phyloP scores from a whole-genome alignment of 225 moss, liverwort and hornwort species.

The Climacium dendroides region DNA sequence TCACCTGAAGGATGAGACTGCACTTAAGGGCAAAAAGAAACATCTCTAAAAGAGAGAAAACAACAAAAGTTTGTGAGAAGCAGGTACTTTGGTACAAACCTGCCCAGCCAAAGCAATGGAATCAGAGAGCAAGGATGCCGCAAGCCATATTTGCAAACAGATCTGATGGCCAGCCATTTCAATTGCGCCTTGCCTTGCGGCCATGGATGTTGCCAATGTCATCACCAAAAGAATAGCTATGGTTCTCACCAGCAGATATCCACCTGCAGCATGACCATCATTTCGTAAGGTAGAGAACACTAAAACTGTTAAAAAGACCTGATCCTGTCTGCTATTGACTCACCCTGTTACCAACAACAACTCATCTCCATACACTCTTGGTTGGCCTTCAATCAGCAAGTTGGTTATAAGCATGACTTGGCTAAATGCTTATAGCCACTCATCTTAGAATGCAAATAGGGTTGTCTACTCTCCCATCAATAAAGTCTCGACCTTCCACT shows the following conservation, averaged over 20 bases:
- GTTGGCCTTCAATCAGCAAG: not conserved
- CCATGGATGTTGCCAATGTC: slow-evolving; percentile 96
- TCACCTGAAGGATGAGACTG: not conserved
- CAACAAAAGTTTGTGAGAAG: not conserved
- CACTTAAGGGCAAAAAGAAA: not conserved
- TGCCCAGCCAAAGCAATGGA: slow-evolving; percentile 93
- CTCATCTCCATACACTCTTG: not conserved
- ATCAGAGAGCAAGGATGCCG: slow-evolving; percentile 87
- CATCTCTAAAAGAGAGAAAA: not conserved
- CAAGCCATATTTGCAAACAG: slow-evolving; percentile 95
- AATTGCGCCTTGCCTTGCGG: slow-evolving; percentile 78
- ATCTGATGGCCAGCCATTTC: slow-evolving; percentile 92
- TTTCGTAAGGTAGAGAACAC: not conserved
- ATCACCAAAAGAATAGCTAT: slow-evolving; percentile 60
- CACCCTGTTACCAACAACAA: not conserved
- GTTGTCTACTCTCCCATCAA: not conserved
- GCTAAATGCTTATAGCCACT: not conserved
- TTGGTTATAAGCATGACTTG: not conserved
- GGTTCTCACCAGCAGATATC: slow-evolving; percentile 66
- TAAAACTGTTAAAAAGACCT: not conserved
- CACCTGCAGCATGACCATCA: slow-evolving; percentile 28
- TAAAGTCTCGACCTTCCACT: not conserved
- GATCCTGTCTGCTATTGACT: not conserved
- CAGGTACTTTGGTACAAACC: slow-evolving; percentile 12
- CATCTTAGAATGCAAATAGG: not conserved